Evolutionary conservation across 805 yeast genomes (phyloP), one percentile per base, ranked within the genome.

Genomic region (Sugiyamaella valdiviana): DNA sequence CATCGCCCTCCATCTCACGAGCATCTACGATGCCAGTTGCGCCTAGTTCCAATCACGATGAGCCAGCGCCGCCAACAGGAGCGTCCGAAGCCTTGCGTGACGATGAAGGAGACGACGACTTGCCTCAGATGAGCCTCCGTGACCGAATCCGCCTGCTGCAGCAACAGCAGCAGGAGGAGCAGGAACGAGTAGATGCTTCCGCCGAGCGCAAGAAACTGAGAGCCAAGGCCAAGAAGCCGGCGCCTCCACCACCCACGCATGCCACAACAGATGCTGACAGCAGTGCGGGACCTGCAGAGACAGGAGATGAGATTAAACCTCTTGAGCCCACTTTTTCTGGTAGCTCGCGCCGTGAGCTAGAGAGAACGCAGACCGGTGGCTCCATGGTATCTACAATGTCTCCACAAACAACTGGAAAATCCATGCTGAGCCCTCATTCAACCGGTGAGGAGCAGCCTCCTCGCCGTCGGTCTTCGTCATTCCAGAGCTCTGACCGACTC

Each of bases 81-180:
- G 59, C 51, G 42, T 36, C 44, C 41, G n/a, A n/a, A n/a, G n/a
- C n/a, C n/a, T n/a, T n/a, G n/a, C 43, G 15, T 39, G 48, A 49
- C 39, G 44, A 36, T 39, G 59, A 51, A 17, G 59, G 54, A 19
- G 78, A 77, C 50, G 78, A 72, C 23, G 83, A 75, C 26, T 78
- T 75, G 29, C 96, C 96, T 6, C 81, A 85, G 56, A 67, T 89
- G 70, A 83, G 95, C 49, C 71, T 91, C 58, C 84, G 84, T 62
- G 97, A 93, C 57, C 76, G 98, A 55, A 88, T 91, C 62, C 87
- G 88, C 4, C 59, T 86, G 59, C 71, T 91, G 44, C 95, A 90
- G 63, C 78, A 86, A 60, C 80, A 82, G 50, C 96, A 87, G 61
- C 78, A 77, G 51, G 85, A 84, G 60, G 95, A 87, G 57, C 85